These are phyloP conservation scores for Candida railenensis DNA, from an alignment of 805 yeast species.

Conservation along the genomic window DNA sequence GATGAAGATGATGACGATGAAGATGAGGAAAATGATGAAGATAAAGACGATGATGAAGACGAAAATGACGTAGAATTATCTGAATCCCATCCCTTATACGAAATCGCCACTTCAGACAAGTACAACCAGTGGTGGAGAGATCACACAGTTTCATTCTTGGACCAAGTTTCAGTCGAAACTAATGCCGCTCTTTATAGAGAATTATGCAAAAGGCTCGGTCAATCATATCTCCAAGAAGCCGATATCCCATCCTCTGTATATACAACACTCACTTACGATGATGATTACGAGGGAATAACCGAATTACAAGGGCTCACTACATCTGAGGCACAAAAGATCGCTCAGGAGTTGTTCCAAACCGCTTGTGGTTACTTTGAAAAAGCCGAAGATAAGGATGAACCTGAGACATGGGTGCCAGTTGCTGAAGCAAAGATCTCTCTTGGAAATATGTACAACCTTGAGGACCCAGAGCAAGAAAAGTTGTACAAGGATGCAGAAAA, in stretches of 20 bases:
- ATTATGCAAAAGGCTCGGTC: slow-evolving; percentile 56
- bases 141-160: slow-evolving; percentile 34
- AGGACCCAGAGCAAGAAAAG: slow-evolving; percentile 64
- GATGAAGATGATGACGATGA: slow-evolving; percentile 49
- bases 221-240: slow-evolving; percentile 61
- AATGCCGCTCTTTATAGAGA: slow-evolving; percentile 29
- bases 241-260: slow-evolving; percentile 58
- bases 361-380: slow-evolving; percentile 59
- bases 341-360: slow-evolving; percentile 44
- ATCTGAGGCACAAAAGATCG: slow-evolving; percentile 47
- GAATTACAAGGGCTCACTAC: slow-evolving; percentile 35
- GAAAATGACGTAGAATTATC: slow-evolving; percentile 31
- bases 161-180: slow-evolving; percentile 13
- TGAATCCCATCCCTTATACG: slow-evolving; percentile 56
- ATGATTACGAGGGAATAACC: slow-evolving; percentile 29
- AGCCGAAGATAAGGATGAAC: slow-evolving; percentile 71
- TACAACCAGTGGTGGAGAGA: slow-evolving; percentile 60
- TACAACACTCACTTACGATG: slow-evolving; percentile 58
- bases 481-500: slow-evolving; percentile 69
- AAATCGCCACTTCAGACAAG: slow-evolving; percentile 35
- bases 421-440: slow-evolving; percentile 84
- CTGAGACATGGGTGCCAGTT: slow-evolving; percentile 75
- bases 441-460: slow-evolving; percentile 71
- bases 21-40: slow-evolving; percentile 38
- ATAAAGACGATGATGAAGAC: slow-evolving; percentile 34